Evolutionary conservation across 345 rosid genomes (phyloP).

Genomic region (Citropsis articulata): DNA sequence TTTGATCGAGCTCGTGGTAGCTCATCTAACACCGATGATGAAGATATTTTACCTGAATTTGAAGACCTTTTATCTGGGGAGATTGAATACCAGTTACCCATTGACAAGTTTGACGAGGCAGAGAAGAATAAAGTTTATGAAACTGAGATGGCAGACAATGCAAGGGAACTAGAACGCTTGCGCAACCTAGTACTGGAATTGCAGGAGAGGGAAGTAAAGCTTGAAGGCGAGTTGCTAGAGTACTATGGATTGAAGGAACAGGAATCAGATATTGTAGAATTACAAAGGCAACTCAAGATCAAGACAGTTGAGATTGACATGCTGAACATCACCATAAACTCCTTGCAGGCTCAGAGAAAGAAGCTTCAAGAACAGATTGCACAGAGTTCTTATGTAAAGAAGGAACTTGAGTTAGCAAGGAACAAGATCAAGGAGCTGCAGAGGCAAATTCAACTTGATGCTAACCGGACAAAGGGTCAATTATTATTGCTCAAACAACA

Average conservation of each 20-base stretch:
- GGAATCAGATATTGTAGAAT: constrained; percentile 65
- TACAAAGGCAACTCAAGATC: constrained; percentile 90
- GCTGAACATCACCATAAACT: constrained; percentile 82
- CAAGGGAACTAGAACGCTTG: constrained; percentile 69
- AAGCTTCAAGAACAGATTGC: constrained; percentile 82
- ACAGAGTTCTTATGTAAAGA: constrained; percentile 42
- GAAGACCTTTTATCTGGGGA: constrained; percentile 80
- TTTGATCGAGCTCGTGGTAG: constrained; percentile 46
- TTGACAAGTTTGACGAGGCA: constrained; percentile 43
- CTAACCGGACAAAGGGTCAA: constrained; percentile 93
- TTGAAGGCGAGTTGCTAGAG: constrained; percentile 89
- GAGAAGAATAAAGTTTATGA: constrained; percentile 61
- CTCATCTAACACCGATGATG: constrained; percentile 47
- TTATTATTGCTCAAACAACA: constrained; percentile 87
- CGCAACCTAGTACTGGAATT: constrained; percentile 68
- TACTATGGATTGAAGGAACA: constrained; percentile 93
- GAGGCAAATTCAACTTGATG: constrained; percentile 89
- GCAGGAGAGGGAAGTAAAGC: constrained; percentile 93
- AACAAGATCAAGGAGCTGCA: constrained; percentile 85
- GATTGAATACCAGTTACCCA: constrained; percentile 66
- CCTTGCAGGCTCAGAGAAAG: constrained; percentile 81
- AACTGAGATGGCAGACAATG: constrained; percentile 71
- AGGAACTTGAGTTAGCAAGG: constrained; percentile 78
- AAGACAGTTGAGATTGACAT: constrained; percentile 92
- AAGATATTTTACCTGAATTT: constrained; percentile 70